phyloP scores from a whole-genome alignment of 2,329 filamentous ascomycete species.

The Saccharata proteae region DNA sequence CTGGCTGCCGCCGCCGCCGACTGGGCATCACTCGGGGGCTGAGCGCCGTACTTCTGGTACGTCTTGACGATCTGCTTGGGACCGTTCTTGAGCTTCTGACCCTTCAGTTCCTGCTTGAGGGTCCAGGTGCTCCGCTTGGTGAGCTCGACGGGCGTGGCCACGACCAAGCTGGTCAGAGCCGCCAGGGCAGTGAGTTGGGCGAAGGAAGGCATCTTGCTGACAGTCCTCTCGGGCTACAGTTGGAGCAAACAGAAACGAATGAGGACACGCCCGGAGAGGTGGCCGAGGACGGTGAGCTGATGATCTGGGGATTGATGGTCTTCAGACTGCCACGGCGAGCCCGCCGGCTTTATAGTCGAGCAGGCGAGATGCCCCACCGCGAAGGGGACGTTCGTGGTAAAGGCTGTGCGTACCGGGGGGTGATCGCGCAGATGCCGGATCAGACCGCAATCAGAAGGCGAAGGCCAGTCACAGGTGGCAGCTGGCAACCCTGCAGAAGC shows the following conservation, averaged over 20 bases:
- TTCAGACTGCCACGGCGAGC: not conserved
- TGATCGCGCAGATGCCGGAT: conserved; percentile 8
- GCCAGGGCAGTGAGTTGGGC: conserved; percentile 19
- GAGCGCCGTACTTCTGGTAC: conserved; percentile 26
- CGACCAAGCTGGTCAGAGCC: conserved; percentile 16
- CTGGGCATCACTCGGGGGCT: conserved; percentile 18
- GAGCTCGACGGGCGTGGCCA: conserved; percentile 19
- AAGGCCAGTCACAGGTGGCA: conserved; percentile 5
- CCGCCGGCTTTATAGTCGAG: conserved; percentile 3
- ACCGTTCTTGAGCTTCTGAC: conserved; percentile 24
- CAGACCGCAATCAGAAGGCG: conserved; percentile 5
- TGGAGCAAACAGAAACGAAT: conserved; percentile 10
- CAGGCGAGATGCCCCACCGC: not conserved
- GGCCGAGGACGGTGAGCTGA: conserved; percentile 1
- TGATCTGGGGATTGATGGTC: conserved; percentile 7
- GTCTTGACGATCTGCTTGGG: conserved; percentile 26
- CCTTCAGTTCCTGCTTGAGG: conserved; percentile 19
- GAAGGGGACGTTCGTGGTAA: conserved; percentile 3
- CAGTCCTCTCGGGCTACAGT: conserved; percentile 1
- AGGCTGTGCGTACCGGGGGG: conserved; percentile 2
- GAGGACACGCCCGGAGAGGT: no score
- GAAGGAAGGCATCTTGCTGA: conserved; percentile 21
- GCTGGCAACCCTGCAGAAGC: not conserved
- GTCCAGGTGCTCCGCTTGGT: conserved; percentile 21
- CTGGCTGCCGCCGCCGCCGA: conserved; percentile 20